Conservation (phyloP, 2,329 filamentous ascomycete genomes). For the Pseudogymnoascus sp. region DNA sequence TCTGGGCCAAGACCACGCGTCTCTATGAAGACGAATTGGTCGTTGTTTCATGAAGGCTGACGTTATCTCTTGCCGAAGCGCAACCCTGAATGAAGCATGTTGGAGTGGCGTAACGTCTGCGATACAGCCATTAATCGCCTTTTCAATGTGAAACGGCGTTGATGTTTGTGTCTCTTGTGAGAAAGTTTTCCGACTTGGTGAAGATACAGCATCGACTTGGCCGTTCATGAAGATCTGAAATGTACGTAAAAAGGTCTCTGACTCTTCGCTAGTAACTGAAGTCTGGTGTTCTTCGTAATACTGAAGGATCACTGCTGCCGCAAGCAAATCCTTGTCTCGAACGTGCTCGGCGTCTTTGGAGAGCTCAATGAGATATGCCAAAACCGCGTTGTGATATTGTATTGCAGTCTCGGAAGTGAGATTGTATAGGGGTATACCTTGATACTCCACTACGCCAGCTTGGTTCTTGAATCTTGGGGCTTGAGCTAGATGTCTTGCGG, state of each 20-base stretch:
- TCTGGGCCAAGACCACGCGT: background rate
- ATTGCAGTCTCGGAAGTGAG: background rate
- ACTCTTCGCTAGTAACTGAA: background rate
- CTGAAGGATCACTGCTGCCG: background rate
- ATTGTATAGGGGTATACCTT: background rate
- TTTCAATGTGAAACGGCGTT: background rate
- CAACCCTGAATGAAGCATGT: constrained; percentile 7
- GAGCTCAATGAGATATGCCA: background rate
- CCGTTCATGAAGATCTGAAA: constrained; percentile 5
- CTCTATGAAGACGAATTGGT: background rate
- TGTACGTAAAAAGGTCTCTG: background rate
- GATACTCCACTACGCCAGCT: background rate
- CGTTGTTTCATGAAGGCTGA: background rate
- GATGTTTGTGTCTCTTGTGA: constrained; percentile 1
- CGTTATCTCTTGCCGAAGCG: background rate
- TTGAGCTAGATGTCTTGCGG: constrained; percentile 44
- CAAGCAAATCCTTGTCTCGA: background rate
- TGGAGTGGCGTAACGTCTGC: background rate
- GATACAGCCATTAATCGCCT: background rate
- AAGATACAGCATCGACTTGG: background rate
- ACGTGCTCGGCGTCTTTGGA: background rate
- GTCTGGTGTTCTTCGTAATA: constrained; percentile 7
- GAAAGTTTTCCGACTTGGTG: constrained; percentile 1
- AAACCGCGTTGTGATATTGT: background rate
- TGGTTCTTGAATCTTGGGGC: constrained; percentile 22